These are phyloP conservation scores for Pyrus pyrifolia DNA, from an alignment of 306 rosid species.

Conservation along the genomic window DNA sequence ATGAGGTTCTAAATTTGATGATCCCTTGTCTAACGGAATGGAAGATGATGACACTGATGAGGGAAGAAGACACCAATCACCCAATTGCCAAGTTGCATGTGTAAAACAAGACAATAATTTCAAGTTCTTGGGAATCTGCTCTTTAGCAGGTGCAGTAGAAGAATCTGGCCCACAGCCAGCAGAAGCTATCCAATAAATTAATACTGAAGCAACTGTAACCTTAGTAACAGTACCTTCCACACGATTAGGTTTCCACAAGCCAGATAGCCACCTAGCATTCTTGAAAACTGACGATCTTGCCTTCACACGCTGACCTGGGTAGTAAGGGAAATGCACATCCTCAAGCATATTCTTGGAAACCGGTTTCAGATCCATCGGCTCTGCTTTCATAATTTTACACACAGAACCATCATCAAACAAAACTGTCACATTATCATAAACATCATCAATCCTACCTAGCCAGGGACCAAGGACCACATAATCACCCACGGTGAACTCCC, in stretches of 20 bases:
- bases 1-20: conserved; percentile 47
- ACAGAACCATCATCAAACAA: conserved; percentile 91
- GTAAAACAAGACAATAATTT: conserved; percentile 82
- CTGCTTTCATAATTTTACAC: conserved; percentile 88
- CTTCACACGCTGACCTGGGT: conserved; percentile 96
- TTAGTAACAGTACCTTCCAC: conserved; percentile 90
- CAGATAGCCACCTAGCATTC: conserved; percentile 93
- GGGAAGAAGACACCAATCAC: conserved; percentile 94
- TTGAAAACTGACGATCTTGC: conserved; percentile 90
- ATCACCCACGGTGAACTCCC: conserved; percentile 93
- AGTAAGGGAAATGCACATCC: conserved; percentile 90
- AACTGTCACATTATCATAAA: conserved; percentile 92
- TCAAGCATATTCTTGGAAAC: conserved; percentile 77
- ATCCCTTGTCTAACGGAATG: conserved; percentile 39
- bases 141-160: conserved; percentile 89
- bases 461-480: conserved; percentile 93
- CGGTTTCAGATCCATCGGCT: conserved; percentile 84
- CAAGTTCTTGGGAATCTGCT: conserved; percentile 85
- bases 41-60: conserved; percentile 33
- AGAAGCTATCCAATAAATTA: conserved; percentile 94
- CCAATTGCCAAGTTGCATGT: conserved; percentile 96
- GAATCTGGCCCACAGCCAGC: conserved; percentile 96
- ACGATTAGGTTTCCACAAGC: conserved; percentile 92
- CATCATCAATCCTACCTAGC: conserved; percentile 93
- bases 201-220: conserved; percentile 92